Evolutionary conservation across 1,139 yeast species (phyloP).

Genomic region (Meyerozyma smithsonii): DNA sequence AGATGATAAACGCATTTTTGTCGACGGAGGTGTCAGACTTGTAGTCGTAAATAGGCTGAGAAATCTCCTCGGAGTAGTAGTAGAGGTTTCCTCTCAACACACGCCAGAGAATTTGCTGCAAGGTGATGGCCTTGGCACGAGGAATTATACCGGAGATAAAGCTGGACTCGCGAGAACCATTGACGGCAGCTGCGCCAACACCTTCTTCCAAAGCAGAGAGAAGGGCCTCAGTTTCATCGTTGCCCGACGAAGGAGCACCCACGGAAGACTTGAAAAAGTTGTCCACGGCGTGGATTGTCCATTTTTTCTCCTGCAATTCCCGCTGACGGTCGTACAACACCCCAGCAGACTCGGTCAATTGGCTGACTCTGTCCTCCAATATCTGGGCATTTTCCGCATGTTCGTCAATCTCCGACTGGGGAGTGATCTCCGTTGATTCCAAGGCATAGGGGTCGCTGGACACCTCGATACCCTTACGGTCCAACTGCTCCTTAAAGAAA

Average conservation of each 20-base stretch:
- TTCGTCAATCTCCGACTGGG: conserved; percentile 72
- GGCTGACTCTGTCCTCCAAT: conserved; percentile 40
- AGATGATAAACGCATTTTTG: conserved; percentile 42
- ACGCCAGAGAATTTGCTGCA: conserved; percentile 92
- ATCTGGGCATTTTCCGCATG: conserved; percentile 60
- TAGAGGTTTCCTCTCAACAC: conserved; percentile 84
- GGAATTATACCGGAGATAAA: conserved; percentile 83
- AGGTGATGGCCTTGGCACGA: conserved; percentile 60
- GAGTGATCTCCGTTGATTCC: conserved; percentile 33
- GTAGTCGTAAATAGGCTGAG: conserved; percentile 46
- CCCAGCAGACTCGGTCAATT: conserved; percentile 35
- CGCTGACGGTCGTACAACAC: conserved; percentile 31
- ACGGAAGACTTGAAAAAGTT: conserved; percentile 49
- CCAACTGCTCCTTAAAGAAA: conserved; percentile 44
- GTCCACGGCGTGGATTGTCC: conserved; percentile 56
- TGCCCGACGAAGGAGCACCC: conserved; percentile 13
- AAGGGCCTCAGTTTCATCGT: conserved; percentile 19
- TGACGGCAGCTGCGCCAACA: conserved; percentile 11
- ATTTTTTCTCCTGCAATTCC: conserved; percentile 34
- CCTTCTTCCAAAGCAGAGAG: conserved; percentile 26
- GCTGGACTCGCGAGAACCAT: conserved; percentile 16
- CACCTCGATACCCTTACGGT: conserved; percentile 42
- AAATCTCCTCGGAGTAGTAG: conserved; percentile 65
- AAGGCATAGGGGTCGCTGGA: conserved; percentile 41
- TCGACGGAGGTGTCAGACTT: conserved; percentile 27